Evolutionary conservation across 1,139 yeast genomes (phyloP).

Genomic region (Meyerozyma sp.): DNA sequence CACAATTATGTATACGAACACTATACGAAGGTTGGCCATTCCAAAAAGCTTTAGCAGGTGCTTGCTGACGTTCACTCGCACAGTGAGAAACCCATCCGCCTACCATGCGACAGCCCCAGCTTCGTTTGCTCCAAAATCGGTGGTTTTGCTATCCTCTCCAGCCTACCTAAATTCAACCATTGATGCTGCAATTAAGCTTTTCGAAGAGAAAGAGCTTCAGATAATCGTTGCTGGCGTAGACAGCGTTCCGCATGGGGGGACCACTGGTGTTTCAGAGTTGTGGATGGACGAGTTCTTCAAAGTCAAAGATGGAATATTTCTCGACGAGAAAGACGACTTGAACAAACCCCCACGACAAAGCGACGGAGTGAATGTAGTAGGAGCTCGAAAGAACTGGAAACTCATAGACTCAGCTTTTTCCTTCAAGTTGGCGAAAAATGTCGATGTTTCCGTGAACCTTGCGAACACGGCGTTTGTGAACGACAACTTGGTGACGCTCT

Average conservation of each 20-base stretch:
- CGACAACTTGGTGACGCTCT: conserved; percentile 32
- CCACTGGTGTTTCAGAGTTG: conserved; percentile 43
- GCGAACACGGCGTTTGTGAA: conserved; percentile 41
- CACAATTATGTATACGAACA: no score
- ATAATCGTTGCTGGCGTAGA: conserved; percentile 48
- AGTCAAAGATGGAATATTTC: conserved; percentile 16
- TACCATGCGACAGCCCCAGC: conserved; percentile 11
- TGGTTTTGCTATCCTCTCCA: conserved; percentile 19
- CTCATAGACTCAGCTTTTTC: conserved; percentile 20
- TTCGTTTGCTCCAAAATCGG: conserved; percentile 16
- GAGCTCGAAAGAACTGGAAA: conserved; percentile 37
- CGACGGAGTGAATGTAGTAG: conserved; percentile 31
- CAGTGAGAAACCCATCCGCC: conserved; percentile 17
- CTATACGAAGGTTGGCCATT: not conserved
- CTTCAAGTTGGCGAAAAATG: conserved; percentile 14
- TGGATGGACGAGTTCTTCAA: conserved; percentile 36
- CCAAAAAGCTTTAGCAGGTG: conserved; percentile 4
- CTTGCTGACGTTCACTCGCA: conserved; percentile 10
- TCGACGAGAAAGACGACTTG: conserved; percentile 22
- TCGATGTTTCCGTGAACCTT: conserved; percentile 19
- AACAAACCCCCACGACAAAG: conserved; percentile 19
- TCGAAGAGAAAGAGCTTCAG: conserved; percentile 27
- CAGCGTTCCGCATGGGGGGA: conserved; percentile 32
- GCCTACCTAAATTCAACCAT: conserved; percentile 39
- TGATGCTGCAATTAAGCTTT: conserved; percentile 25